Evolutionary conservation across 768 basidiomycete species (phyloP), one percentile per base, ranked within the genome.

Genomic region (Leccinum rimulosum): DNA sequence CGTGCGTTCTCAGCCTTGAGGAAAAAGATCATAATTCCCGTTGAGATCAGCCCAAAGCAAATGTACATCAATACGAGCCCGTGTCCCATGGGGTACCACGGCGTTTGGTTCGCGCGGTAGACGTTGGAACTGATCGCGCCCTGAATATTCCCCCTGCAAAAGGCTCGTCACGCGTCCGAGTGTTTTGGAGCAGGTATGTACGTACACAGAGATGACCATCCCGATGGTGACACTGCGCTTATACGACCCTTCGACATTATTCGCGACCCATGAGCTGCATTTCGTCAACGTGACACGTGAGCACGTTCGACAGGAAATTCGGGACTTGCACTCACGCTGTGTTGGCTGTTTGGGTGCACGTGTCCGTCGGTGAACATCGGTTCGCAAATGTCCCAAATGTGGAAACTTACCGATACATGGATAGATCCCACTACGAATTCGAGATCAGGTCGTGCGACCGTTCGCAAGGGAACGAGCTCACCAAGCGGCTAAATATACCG

Each of bases 91-190:
- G 76, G 80, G 69, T 87, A 92, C 84, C 86, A 87, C 10, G 89
- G 89, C 60, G 76, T 76, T 68, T 90, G 86, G 50, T 69, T 71
- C 4, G 80, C 81, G 33, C 88, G 87, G 67, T 91, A 91, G 79
- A 91, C 82, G 64, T 90, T 89, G 17, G 87, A 88, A 67, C 83
- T 84, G 45, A 91, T 83, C n/a, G 86, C 87, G 19, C 88, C 88
- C 66, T 89, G 88, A 53, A 89, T 74, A 68, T 89, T 89, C 8
- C 87, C 88, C 62, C 85, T 87, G 57, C 2, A 30, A 19, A n/a
- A n/a, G 11, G 25, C 19, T 28, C 27, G 43, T 45, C 35, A 11
- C 14, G 11, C 11, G 17, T 30, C 8, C 1, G 31, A 55, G 17
- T 8, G 19, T 40, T 8, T 50, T 51, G 55, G 6, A 43, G 17